phyloP scores from a whole-genome alignment of 805 yeast genomes.

The Wickerhamiella musiphila region DNA sequence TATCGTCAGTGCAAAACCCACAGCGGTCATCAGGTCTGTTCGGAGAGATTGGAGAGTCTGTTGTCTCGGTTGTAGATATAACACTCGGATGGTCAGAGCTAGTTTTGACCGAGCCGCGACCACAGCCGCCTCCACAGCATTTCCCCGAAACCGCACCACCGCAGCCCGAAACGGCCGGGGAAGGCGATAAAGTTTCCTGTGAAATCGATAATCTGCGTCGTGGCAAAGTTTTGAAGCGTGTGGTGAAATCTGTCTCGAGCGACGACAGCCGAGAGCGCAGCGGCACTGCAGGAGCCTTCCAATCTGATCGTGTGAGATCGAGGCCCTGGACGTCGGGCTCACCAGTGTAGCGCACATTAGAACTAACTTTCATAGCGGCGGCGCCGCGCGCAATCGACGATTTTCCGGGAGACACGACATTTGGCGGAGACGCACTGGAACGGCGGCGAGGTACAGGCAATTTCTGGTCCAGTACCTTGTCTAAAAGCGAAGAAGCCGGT shows the following conservation, averaged over 20 bases:
- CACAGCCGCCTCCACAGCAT: no score
- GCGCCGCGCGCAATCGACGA: neutral
- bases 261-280: conserved; percentile 10
- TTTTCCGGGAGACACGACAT: neutral
- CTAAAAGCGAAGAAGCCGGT: conserved; percentile 16
- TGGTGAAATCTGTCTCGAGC: conserved; percentile 15
- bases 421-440: neutral
- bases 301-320: conserved; percentile 11
- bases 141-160: neutral
- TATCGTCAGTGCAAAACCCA: conserved; percentile 84
- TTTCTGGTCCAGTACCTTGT: conserved; percentile 21
- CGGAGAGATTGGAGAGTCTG: conserved; percentile 7
- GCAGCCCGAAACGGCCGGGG: no score
- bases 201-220: conserved; percentile 33
- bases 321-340: conserved; percentile 6
- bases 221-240: conserved; percentile 7
- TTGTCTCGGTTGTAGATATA: neutral
- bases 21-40: conserved; percentile 40
- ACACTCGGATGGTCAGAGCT: no score
- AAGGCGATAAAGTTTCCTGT: neutral
- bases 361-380: neutral
- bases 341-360: neutral
- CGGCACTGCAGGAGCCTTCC: conserved; percentile 17
- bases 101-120: neutral
- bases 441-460: conserved; percentile 17